Conservation (phyloP, 2,329 filamentous ascomycete genomes). For the Colletotrichum sp. region DNA sequence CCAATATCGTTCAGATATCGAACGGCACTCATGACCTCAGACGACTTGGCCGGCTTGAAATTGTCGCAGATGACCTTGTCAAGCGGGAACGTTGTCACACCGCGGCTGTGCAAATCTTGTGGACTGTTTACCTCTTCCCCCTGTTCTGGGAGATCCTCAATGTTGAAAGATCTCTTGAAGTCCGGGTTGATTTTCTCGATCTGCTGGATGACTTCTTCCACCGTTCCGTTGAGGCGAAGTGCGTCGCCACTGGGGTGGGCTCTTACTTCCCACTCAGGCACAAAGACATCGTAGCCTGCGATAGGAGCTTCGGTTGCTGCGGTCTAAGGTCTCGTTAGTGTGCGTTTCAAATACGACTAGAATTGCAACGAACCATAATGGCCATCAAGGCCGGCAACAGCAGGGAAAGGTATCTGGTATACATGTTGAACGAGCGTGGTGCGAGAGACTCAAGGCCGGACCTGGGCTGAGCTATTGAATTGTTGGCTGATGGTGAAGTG, state of each 20-base stretch:
- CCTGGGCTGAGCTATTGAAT: not conserved
- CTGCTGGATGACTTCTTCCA: not conserved
- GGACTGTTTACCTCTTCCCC: not conserved
- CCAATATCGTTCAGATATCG: not conserved
- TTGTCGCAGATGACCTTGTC: not conserved
- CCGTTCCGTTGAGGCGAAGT: not conserved
- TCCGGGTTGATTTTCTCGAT: not conserved
- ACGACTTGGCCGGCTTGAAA: not conserved
- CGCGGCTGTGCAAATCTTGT: not conserved
- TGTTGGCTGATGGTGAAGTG: not conserved
- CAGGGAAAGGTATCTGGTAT: not conserved
- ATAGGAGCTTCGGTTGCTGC: not conserved
- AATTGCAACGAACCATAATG: not conserved
- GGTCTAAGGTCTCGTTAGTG: not conserved
- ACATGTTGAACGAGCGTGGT: not conserved
- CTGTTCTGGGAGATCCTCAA: not conserved
- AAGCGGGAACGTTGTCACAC: not conserved
- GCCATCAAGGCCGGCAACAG: not conserved
- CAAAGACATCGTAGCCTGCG: not conserved
- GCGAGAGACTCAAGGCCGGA: not conserved
- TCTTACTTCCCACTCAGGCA: constrained; percentile 20
- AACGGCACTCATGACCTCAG: not conserved
- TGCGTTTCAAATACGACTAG: accelerated
- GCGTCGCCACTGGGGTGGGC: constrained; percentile 6
- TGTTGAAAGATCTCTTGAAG: not conserved